Base-by-base conservation (phyloP, 2,329 filamentous ascomycete genomes). In the Colletotrichum brevisporum region DNA sequence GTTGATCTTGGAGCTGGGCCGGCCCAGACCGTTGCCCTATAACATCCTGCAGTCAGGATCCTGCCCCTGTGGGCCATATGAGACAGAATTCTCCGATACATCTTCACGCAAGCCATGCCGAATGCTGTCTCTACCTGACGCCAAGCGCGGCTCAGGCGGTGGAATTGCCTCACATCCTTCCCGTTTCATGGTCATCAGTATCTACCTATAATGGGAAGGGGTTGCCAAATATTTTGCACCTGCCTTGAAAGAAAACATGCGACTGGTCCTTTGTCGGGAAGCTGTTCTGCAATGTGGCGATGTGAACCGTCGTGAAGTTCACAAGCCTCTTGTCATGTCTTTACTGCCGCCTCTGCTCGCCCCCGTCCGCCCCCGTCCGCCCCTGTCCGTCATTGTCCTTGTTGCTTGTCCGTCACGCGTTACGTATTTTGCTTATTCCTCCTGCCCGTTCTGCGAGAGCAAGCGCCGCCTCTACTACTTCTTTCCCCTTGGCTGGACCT, bases 81-180 rank as follows among this genome's bases (percentile, higher is more conserved):
- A 53, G n/a, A 67, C 59, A 15, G 6, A 36, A 62, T 56, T 56
- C 58, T 39, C 26, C 52, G 24, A 18, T 31, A n/a, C 36, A 41
- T 13, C 21, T 48, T 21, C 24, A 41, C 24, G 24, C 59, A 24
- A 45, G n/a, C 24, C 18, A 6, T 50, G 24, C 50, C 24, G 21
- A 16, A 54, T 27, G 6, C n/a, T 67, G 45, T 57, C 36, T 55
- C 51, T 24, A 45, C 24, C 52, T 57, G 52, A 43, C 9, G 59
- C 52, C 53, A 63, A 47, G 21, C 12, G 56, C 39, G 36, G 45
- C 45, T 52, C 45, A 27, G 47, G 26, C 39, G 45, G 18, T 26
- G 27, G 39, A 47, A 5, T 55, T 48, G 63, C 63, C 24, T 51
- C 31, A n/a, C 10, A 6, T 21, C 13, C 24, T 1, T 31, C 39